phyloP scores from a whole-genome alignment of 805 yeast species.

The Saccharomyces paradoxus region DNA sequence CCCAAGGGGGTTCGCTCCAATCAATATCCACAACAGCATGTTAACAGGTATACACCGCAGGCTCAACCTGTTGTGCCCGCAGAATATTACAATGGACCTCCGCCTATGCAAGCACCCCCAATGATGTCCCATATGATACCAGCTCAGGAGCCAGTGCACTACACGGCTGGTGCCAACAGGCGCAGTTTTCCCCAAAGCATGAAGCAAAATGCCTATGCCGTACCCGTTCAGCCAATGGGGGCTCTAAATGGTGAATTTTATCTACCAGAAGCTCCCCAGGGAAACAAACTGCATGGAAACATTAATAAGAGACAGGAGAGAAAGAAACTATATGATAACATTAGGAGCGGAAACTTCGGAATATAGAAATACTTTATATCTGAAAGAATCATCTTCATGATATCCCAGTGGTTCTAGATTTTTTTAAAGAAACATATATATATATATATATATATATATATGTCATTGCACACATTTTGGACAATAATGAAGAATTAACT shows the following conservation, averaged over 20 bases:
- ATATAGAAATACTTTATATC: constrained; percentile 31
- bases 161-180: background rate
- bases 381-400: background rate
- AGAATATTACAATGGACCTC: background rate
- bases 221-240: background rate
- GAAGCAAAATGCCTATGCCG: background rate
- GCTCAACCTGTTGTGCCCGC: background rate
- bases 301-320: constrained; percentile 37
- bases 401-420: background rate
- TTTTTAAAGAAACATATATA: background rate
- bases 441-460: background rate
- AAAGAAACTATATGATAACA: constrained; percentile 53
- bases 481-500: background rate
- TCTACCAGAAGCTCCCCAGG: constrained; percentile 29
- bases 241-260: background rate
- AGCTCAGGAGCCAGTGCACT: background rate
- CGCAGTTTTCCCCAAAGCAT: background rate
- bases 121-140: background rate
- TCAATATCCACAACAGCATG: background rate
- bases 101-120: background rate
- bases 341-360: constrained; percentile 62
- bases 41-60: background rate
- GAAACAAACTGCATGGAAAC: constrained; percentile 39
- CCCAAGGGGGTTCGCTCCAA: background rate
- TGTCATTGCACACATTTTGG: background rate